Percentiles rank a stretch among this genome's conserved stretches.
Evolutionary conservation across 1,284 basidiomycete genomes (phyloP).

Genomic region (Pseudomicrostroma phylloplanum): DNA sequence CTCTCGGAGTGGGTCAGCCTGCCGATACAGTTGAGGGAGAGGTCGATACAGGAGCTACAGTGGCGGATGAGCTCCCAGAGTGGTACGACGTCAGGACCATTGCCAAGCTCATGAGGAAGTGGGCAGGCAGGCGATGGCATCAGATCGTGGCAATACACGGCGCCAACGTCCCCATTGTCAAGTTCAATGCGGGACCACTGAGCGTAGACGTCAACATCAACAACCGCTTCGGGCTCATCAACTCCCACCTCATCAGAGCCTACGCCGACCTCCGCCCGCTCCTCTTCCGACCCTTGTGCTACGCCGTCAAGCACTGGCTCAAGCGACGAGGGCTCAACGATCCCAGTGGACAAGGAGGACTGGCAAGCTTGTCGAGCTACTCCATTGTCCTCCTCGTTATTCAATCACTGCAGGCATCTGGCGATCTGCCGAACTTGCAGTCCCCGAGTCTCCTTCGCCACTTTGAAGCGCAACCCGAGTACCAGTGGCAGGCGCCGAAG

Average conservation of each 20-base stretch:
- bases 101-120: slow-evolving; percentile 14
- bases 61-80: slow-evolving; percentile 21
- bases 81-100: slow-evolving; percentile 25
- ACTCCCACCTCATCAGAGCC: slow-evolving; percentile 29
- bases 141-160: background rate
- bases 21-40: slow-evolving; percentile 11
- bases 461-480: slow-evolving; percentile 16
- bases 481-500: slow-evolving; percentile 23
- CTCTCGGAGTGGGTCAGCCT: slow-evolving; percentile 26
- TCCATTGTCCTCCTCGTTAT: slow-evolving; percentile 41
- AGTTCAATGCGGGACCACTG: slow-evolving; percentile 25
- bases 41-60: slow-evolving; percentile 6
- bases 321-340: slow-evolving; percentile 33
- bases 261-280: slow-evolving; percentile 33
- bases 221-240: slow-evolving; percentile 38
- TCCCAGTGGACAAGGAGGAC: slow-evolving; percentile 26
- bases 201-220: slow-evolving; percentile 40
- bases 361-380: slow-evolving; percentile 34
- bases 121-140: slow-evolving; percentile 11
- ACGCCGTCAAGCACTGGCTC: slow-evolving; percentile 39
- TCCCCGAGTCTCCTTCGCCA: slow-evolving; percentile 28
- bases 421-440: slow-evolving; percentile 50
- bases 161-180: slow-evolving; percentile 19
- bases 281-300: slow-evolving; percentile 32
- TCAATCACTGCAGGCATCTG: slow-evolving; percentile 43